Evolutionary conservation across 805 yeast genomes (phyloP).

Genomic region (Cyberlindnera lachancei): DNA sequence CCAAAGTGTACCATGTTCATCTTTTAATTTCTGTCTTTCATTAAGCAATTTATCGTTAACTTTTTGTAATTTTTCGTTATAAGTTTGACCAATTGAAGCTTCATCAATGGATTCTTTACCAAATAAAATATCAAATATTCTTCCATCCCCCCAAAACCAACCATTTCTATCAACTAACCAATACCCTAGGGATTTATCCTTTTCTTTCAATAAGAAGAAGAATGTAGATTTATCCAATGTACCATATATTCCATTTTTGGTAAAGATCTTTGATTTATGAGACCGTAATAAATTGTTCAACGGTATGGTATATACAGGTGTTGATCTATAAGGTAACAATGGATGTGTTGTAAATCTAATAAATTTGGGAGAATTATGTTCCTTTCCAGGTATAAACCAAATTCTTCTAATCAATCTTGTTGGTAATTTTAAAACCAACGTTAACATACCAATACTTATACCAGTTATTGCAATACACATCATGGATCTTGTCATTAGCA

Average conservation of each 20-base stretch:
- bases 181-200: conserved; percentile 40
- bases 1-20: conserved; percentile 18
- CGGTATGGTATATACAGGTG: conserved; percentile 64
- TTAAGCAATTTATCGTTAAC: conserved; percentile 14
- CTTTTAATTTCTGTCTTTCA: conserved; percentile 14
- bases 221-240: conserved; percentile 69
- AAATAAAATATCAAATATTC: conserved; percentile 74
- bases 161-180: conserved; percentile 79
- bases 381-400: conserved; percentile 64
- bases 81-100: conserved; percentile 41
- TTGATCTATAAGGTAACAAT: conserved; percentile 62
- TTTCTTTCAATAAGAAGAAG: conserved; percentile 64
- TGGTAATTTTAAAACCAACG: conserved; percentile 46
- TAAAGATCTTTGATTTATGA: conserved; percentile 63
- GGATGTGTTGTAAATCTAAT: conserved; percentile 71
- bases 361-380: conserved; percentile 6
- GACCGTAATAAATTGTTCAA: conserved; percentile 47
- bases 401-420: conserved; percentile 66
- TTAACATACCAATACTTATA: conserved; percentile 25
- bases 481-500: conserved; percentile 28
- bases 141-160: conserved; percentile 89
- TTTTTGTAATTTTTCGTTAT: conserved; percentile 17
- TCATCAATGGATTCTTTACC: conserved; percentile 72
- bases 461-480: conserved; percentile 36
- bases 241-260: conserved; percentile 85